A percentile compares a stretch with the other conserved stretches of the same genome.
Conservation (phyloP, 106 monocot genomes). For the Allium sativum region DNA sequence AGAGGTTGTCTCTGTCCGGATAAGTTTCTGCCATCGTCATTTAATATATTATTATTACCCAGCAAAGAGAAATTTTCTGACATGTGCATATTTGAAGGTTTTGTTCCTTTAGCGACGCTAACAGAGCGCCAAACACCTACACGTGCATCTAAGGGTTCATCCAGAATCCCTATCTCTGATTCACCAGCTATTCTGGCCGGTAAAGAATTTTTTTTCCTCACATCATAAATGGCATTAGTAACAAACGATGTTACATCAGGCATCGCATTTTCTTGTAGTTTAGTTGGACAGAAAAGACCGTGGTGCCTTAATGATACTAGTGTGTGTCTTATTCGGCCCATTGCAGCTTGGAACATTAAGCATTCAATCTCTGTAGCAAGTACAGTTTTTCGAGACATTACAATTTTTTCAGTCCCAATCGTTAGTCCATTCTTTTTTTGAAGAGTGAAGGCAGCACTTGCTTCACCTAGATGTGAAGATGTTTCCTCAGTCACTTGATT, state of each 20-base stretch:
- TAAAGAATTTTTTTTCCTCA: constrained; percentile 54
- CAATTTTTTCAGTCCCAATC: constrained; percentile 35
- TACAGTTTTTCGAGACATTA: constrained; percentile 44
- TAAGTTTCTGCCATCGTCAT: constrained; percentile 27
- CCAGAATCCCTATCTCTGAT: constrained; percentile 45
- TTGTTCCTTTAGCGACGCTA: constrained; percentile 49
- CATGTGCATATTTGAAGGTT: constrained; percentile 19
- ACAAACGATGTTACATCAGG: constrained; percentile 27
- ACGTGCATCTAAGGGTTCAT: constrained; percentile 24
- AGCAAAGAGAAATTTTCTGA: constrained; percentile 34
- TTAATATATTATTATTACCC: constrained; percentile 12
- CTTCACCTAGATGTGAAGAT: constrained; percentile 28
- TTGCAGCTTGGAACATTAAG: constrained; percentile 76
- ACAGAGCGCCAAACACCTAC: constrained; percentile 94
- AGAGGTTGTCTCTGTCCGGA: constrained; percentile 46
- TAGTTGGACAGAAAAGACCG: constrained; percentile 25
- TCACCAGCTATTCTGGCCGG: constrained; percentile 76
- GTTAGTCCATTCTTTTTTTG: constrained; percentile 42
- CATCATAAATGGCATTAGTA: constrained; percentile 21
- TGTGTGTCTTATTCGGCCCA: constrained; percentile 77
- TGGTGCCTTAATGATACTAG: constrained; percentile 40
- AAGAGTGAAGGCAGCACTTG: constrained; percentile 10
- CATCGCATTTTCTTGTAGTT: constrained; percentile 18
- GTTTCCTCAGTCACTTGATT: constrained; percentile 19
- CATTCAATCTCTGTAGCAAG: constrained; percentile 89